These are phyloP conservation scores for Saitozyma sp. DNA, from an alignment of 768 basidiomycete genomes.

Conservation along the genomic window DNA sequence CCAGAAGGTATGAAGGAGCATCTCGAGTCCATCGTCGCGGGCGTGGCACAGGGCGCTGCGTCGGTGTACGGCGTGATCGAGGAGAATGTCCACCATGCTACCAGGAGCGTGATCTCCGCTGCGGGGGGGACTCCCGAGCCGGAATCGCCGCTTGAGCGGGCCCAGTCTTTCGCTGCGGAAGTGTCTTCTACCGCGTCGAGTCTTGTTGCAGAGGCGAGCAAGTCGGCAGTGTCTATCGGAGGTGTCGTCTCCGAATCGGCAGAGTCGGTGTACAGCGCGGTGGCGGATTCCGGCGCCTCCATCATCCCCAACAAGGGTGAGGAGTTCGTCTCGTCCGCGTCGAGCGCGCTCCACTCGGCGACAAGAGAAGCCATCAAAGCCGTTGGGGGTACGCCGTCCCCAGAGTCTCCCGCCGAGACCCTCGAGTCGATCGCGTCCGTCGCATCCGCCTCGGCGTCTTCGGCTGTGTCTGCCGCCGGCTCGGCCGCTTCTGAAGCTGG, in stretches of 20 bases:
- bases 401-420: slow-evolving; percentile 34
- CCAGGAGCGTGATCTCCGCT: slow-evolving; percentile 32
- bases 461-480: slow-evolving; percentile 21
- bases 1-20: slow-evolving; percentile 35
- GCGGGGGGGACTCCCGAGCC: slow-evolving; percentile 35
- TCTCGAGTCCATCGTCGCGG: slow-evolving; percentile 28
- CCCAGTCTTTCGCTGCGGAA: slow-evolving; percentile 20
- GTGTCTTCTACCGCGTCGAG: slow-evolving; percentile 29
- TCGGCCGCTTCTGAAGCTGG: slow-evolving; percentile 9
- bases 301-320: background rate
- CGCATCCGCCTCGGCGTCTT: slow-evolving; percentile 21
- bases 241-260: slow-evolving; percentile 20
- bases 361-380: slow-evolving; percentile 30
- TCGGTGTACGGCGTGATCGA: slow-evolving; percentile 19
- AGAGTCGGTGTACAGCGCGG: slow-evolving; percentile 10
- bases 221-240: slow-evolving; percentile 12
- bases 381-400: slow-evolving; percentile 36
- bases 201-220: slow-evolving; percentile 15
- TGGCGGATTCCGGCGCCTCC: slow-evolving; percentile 4
- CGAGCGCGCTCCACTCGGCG: slow-evolving; percentile 22
- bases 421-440: slow-evolving; percentile 30
- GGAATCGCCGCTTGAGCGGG: slow-evolving; percentile 31
- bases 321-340: background rate
- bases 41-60: slow-evolving; percentile 25
- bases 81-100: slow-evolving; percentile 37